Base-by-base conservation (phyloP, 1,139 yeast species). In the Kurtzmaniella quercitrusa region DNA sequence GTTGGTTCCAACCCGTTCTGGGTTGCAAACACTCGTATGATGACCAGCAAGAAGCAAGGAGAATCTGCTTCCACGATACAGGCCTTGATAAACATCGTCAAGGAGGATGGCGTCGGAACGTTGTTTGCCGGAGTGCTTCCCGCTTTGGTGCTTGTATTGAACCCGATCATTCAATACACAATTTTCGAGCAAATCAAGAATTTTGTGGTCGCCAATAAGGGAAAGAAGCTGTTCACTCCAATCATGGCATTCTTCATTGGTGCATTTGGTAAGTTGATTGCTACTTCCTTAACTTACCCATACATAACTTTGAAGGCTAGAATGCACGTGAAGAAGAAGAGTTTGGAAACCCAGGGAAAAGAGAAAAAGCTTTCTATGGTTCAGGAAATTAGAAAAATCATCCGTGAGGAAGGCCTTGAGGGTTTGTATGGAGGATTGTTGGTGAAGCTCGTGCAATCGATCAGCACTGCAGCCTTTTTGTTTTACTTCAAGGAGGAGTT, bases 141-240 rank as follows among this genome's bases (percentile, higher is more conserved):
- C 1, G 96, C 97, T 2, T 73, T 91, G 55, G 81, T 89, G 41
- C 73, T 91, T 48, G 96, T 90, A 44, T 60, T 84, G 52, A 91
- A 91, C 61, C 97, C 98, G 37, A 85, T 91, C 49, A 83, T 91
- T 51, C 97, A 90, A 63, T 91, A 90, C 68, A 88, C 97, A 43
- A 80, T 88, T 41, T 91, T 85, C 62, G 98, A 91, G 66, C 96
- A 89, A 65, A 63, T 88, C 55, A 84, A 85, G 60, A 88, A 85
- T 56, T 54, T 73, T 15, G 74, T 90, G 29, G 68, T 81, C 46
- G 79, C 79, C 49, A 70, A 65, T 41, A 76, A 79, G 42, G 82
- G 79, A 39, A 62, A 65, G 44, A 56, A 55, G 47, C 60, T 73
- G 41, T 65, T 81, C 57, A 68, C 77, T 23, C 76, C 95, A 2